Evolutionary conservation across 805 yeast genomes (phyloP), one percentile per base, ranked within the genome.

Genomic region (Kuraishia piskuri): DNA sequence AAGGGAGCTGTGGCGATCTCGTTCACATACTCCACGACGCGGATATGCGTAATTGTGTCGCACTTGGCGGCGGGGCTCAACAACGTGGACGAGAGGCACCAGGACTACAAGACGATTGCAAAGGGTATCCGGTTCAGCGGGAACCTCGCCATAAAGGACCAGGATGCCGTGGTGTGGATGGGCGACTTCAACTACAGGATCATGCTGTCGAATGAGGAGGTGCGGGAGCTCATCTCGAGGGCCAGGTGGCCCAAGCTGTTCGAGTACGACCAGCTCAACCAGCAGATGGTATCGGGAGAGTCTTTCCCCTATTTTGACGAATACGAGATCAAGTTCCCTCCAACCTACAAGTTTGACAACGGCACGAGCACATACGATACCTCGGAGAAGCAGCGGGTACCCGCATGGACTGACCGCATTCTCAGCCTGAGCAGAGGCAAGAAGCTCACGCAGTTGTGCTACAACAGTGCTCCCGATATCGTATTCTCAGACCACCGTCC

Each of bases 1-100:
- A 92, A 92, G 67, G 99, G 99, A 48, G 97, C 95, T 3, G 95
- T 91, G 56, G 97, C 96, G 0, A 89, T 94, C 17, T 77, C 97
- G 56, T 88, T 92, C 68, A 81, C 86, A 51, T 89, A 79, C 67
- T 94, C 94, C 0, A 78, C 83, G 31, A 86, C 96, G 0, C 75
- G 86, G 1, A 85, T 90, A 62, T 90, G 95, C 57, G 81, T 90
- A 63, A 78, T 94, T 24, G 92, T 94, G 52, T 88, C 95, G 0
- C 99, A 94, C 71, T 71, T 94, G 59, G 96, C 99, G 0, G 97
- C 99, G 0, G 99, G 99, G 1, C 78, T 82, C 22, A 76, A 75
- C 47, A 94, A 94, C 46, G 73, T 84, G 1, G 84, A 84, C 17
- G 99, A 94, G 67, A 78, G 99, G 57, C 88, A 85, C 61, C 86